Conservation (phyloP, 2,329 filamentous ascomycete species). For the Penicillium sp. region DNA sequence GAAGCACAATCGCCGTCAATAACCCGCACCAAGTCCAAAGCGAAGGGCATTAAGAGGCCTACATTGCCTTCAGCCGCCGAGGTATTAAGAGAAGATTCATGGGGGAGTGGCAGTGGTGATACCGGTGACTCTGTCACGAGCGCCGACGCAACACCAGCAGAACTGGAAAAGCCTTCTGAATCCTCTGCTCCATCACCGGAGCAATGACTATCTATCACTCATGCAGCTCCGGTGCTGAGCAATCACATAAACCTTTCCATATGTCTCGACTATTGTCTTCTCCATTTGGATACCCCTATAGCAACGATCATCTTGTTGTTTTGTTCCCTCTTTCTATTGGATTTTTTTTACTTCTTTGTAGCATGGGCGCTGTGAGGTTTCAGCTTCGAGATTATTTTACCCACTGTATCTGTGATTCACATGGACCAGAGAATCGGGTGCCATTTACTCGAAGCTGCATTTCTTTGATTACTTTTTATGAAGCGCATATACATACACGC, state of each 20-base stretch:
- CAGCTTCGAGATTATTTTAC: not conserved
- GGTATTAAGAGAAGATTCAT: constrained; percentile 29
- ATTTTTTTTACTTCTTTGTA: not conserved
- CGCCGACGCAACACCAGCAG: constrained; percentile 6
- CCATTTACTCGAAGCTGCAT: not conserved
- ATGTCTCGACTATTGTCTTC: constrained; percentile 25
- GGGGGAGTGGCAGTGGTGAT: constrained; percentile 32
- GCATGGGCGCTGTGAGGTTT: constrained; percentile 4
- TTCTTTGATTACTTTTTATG: constrained; percentile 1
- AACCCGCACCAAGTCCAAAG: constrained; percentile 10
- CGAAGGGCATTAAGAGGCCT: constrained; percentile 13
- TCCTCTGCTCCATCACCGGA: not conserved
- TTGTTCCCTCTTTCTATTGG: constrained; percentile 7
- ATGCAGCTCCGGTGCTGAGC: not conserved
- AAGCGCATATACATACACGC: constrained; percentile 8
- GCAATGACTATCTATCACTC: not conserved
- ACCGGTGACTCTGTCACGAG: constrained; percentile 28
- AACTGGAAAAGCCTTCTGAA: not conserved
- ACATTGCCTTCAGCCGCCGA: constrained; percentile 12
- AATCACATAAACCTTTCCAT: constrained; percentile 10
- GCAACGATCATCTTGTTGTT: constrained; percentile 16
- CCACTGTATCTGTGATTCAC: not conserved
- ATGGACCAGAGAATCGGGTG: not conserved
- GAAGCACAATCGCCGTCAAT: constrained; percentile 19
- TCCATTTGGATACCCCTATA: constrained; percentile 35